Evolutionary conservation across 2,329 filamentous ascomycete species (phyloP), one percentile per base, ranked within the genome.

Genomic region (Hysterium pulicare): DNA sequence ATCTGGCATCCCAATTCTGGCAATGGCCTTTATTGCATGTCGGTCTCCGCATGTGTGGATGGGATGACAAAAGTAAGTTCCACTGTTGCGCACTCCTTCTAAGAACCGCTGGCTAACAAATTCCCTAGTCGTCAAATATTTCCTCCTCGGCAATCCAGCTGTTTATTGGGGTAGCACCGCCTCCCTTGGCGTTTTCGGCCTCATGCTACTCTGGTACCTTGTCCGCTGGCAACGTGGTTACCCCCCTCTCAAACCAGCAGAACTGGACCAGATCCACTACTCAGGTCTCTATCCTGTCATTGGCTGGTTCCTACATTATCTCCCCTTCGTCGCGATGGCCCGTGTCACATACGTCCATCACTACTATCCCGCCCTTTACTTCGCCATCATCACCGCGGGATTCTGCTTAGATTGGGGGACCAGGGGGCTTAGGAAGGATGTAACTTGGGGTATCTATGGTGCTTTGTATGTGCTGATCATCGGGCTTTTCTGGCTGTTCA

Each of bases 261-360:
- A 97, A 38, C 84, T 98, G 54, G 90, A 97, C 67, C 89, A 93
- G 54, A 91, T 98, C 62, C 90, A 96, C 69, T 97, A 95, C 69
- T 78, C 90, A 9, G 93, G 87, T 37, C 64, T 98, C 45, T 98
- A 98, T 69, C 91, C 93, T 7, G 76, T 91, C 43, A 78, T 93
- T 42, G 93, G 93, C 49, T 98, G 93, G 93, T 84, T 95, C 70
- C 78, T 98, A 37, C 93, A 98, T 72, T 98, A 96, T 67, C 72
- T 95, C 49, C 93, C 93, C 1, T 98, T 97, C 70, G 81, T 95
- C 59, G 82, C 93, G 62, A 98, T 98, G 94, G 93, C 90, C 9
- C 88, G 93, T 77, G 93, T 98, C 47, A 98, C 93, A 13, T 98
- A 98, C 62, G 93, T 98, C 41, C 93, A 98, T 69, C 93, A 98